Evolutionary conservation across 2,329 filamentous ascomycete species (phyloP).

Genomic region (Botrytis paeoniae): DNA sequence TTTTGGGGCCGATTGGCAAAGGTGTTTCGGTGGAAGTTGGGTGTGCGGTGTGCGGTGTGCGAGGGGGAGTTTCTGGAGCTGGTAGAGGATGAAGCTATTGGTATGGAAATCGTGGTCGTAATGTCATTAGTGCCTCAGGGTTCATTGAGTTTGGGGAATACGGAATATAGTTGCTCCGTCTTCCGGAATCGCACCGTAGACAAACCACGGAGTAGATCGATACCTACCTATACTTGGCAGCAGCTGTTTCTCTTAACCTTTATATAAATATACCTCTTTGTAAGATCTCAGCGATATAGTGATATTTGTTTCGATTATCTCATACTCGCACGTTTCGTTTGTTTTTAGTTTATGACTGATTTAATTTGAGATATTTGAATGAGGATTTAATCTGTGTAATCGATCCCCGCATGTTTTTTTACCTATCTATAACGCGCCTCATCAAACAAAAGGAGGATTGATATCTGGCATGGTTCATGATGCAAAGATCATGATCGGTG

Average conservation of each 20-base stretch:
- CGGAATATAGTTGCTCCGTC: neutral
- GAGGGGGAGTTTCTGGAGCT: neutral
- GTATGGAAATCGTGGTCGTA: constrained; percentile 21
- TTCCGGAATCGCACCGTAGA: neutral
- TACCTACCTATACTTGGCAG: neutral
- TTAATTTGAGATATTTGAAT: neutral
- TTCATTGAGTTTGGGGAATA: neutral
- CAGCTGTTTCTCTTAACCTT: neutral
- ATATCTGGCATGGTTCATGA: neutral
- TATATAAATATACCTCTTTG: neutral
- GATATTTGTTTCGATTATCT: neutral
- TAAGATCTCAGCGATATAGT: neutral
- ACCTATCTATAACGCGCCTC: neutral
- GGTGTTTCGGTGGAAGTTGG: neutral
- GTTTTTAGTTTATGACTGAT: neutral
- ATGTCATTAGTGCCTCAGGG: constrained; percentile 11
- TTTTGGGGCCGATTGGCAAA: constrained; percentile 10
- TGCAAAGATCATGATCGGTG: neutral
- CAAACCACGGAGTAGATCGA: neutral
- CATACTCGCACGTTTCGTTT: neutral
- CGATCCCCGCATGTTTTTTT: neutral
- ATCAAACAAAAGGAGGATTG: neutral
- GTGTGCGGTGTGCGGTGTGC: neutral
- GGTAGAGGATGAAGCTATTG: constrained; percentile 13
- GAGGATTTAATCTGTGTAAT: neutral